Base-by-base conservation (phyloP, 345 rosid genomes). In the Ceriops tagal region DNA sequence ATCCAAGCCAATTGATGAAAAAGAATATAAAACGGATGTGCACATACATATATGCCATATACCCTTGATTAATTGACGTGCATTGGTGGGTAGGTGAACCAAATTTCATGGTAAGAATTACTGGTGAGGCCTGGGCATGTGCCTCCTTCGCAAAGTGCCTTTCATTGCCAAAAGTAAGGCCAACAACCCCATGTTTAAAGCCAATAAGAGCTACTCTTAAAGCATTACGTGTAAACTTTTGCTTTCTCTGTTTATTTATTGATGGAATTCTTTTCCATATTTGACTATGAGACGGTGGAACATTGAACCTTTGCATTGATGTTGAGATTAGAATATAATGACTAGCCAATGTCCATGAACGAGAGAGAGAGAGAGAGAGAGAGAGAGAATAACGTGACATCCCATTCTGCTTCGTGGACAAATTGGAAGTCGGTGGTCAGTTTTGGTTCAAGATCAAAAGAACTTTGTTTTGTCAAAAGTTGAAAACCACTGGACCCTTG, bases 341-440 rank as follows among this genome's bases (percentile, higher is more conserved):
- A 53, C 58, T n/a, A 20, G 58, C 21, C 21, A 20, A 53, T 6
- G 58, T 4, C 8, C 58, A 21, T 53, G 37, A 34, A n/a, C 26
- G 26, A 53, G 27, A 21, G 58, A 21, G 58, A n/a, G 21, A 53
- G 8, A 21, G 58, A n/a, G 21, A 53, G 8, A 24, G 26, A 53
- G 27, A 21, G 58, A 21, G 58, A n/a, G 21, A 53, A 8, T 53
- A 21, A n/a, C 13, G 58, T 53, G 27, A 53, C 24, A 53, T 53
- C 8, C 58, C 11, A 20, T 21, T 11, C 27, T n/a, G 11, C 11
- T 21, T 53, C 21, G 24, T n/a, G 11, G 58, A 53, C 58, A 53
- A 53, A 53, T 20, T 24, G 24, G 58, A 53, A 53, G 58, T 53
- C 58, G 58, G 58, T 53, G 58, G 27, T 53, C 58, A 53, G 27